phyloP scores from a whole-genome alignment of 2,329 filamentous ascomycete genomes.

The Clonostachys sp. region DNA sequence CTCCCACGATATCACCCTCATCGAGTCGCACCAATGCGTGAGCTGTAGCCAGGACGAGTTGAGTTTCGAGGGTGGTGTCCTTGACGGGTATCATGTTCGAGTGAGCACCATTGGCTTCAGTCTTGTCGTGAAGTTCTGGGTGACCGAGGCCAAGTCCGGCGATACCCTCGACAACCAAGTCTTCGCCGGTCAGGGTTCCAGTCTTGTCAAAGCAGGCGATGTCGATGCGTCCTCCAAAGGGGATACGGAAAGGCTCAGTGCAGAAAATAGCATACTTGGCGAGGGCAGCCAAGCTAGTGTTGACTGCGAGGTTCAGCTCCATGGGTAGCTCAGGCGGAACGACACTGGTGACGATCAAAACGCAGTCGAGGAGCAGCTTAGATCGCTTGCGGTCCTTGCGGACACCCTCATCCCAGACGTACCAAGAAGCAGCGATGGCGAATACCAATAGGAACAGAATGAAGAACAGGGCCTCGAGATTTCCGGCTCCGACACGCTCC shows the following conservation, averaged over 20 bases:
- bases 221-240: slow-evolving; percentile 91
- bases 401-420: slow-evolving; percentile 97
- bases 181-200: slow-evolving; percentile 91
- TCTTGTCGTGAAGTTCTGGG: slow-evolving; percentile 56
- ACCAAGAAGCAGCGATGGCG: slow-evolving; percentile 96
- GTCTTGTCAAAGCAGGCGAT: slow-evolving; percentile 99
- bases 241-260: slow-evolving; percentile 97
- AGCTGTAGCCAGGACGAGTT: slow-evolving; percentile 87
- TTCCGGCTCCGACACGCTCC: slow-evolving; percentile 97
- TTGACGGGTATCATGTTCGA: slow-evolving; percentile 70
- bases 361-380: slow-evolving; percentile 93
- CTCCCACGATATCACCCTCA: slow-evolving; percentile 93
- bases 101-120: slow-evolving; percentile 77
- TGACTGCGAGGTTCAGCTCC: slow-evolving; percentile 96
- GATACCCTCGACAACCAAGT: slow-evolving; percentile 94
- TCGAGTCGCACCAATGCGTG: slow-evolving; percentile 95
- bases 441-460: slow-evolving; percentile 96
- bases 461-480: slow-evolving; percentile 92
- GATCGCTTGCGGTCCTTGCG: slow-evolving; percentile 92
- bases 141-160: slow-evolving; percentile 78
- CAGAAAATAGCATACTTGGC: slow-evolving; percentile 98
- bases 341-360: slow-evolving; percentile 96
- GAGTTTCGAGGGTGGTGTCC: slow-evolving; percentile 73
- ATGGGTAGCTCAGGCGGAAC: slow-evolving; percentile 98
- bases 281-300: slow-evolving; percentile 90